A percentile compares a stretch with the other conserved stretches of the same genome.
Evolutionary conservation across 2,329 filamentous ascomycete species (phyloP).

Genomic region (Aspergillus pseudoglaucus): DNA sequence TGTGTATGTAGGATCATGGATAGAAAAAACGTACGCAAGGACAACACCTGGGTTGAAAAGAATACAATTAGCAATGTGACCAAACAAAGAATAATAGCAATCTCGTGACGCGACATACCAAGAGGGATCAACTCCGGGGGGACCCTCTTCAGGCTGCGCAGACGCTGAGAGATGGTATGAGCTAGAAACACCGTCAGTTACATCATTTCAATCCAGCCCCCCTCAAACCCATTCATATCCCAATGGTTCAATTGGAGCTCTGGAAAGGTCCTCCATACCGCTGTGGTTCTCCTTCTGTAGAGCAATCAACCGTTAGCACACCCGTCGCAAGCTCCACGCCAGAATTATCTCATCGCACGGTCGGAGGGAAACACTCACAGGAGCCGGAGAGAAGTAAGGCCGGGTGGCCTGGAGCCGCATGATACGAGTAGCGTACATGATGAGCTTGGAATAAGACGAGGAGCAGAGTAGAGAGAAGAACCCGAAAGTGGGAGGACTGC

Average conservation of each 20-base stretch:
- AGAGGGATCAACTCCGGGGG: slow-evolving; percentile 92
- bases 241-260: slow-evolving; percentile 2
- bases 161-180: slow-evolving; percentile 92
- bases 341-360: slow-evolving; percentile 6
- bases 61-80: slow-evolving; percentile 15
- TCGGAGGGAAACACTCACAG: slow-evolving; percentile 51
- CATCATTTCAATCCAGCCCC: background rate
- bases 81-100: background rate
- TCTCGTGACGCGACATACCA: slow-evolving; percentile 53
- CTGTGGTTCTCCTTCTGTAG: slow-evolving; percentile 57
- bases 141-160: slow-evolving; percentile 82
- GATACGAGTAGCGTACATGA: slow-evolving; percentile 60
- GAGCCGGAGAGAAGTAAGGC: slow-evolving; percentile 53
- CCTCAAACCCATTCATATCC: background rate
- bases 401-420: slow-evolving; percentile 55
- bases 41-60: slow-evolving; percentile 61
- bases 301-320: slow-evolving; percentile 33
- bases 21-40: slow-evolving; percentile 60
- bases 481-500: background rate
- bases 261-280: slow-evolving; percentile 42
- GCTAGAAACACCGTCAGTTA: slow-evolving; percentile 47
- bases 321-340: slow-evolving; percentile 15
- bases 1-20: slow-evolving; percentile 1
- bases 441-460: slow-evolving; percentile 23
- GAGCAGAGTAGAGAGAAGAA: slow-evolving; percentile 3